Evolutionary conservation across 208 protist genomes (phyloP), one percentile per base, ranked within the genome.

Genomic region (Angomonas deanei): DNA sequence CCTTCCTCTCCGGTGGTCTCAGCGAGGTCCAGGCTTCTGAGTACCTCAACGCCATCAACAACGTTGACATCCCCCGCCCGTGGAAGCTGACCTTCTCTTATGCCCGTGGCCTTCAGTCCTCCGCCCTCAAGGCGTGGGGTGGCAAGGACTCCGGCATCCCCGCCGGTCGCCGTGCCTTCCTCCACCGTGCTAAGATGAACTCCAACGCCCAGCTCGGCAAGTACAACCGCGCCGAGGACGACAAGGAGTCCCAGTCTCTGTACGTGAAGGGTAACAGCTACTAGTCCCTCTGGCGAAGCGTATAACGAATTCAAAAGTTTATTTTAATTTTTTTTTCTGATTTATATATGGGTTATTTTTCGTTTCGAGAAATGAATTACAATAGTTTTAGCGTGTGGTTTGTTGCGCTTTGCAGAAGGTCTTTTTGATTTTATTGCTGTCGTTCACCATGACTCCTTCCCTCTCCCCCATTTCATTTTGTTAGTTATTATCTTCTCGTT

Each of bases 21-120:
- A 92, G 86, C 65, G 97, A 98, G 71, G 77, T 96, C 34, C 91
- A 98, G 80, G 95, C 97, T 21, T 96, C 94, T 24, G 74, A 86
- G 66, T 94, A 98, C 80, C 84, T 99, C 31, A 97, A 97, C 80
- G 96, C 90, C 21, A 99, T 99, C 30, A 98, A 99, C 88, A 56
- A 49, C 42, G 83, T 98, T 64, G 65, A 10, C 68, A 66, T 47
- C 17, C 73, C 63, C 17, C 80, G 80, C 31, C 93, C 94, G 54
- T 98, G 96, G 97, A 60, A 66, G 27, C 59, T 99, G 31, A 88
- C 80, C 55, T 99, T 99, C 82, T 97, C 91, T 31, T 99, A 96
- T 66, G 97, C 93, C 46, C 86, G 97, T 56, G 98, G 97, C 24
- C 80, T 99, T 4, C 96, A 99, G 87, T 70, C 73, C 52, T 84